Base-by-base conservation (phyloP, 2,329 filamentous ascomycete genomes). In the Talaromyces sp. region DNA sequence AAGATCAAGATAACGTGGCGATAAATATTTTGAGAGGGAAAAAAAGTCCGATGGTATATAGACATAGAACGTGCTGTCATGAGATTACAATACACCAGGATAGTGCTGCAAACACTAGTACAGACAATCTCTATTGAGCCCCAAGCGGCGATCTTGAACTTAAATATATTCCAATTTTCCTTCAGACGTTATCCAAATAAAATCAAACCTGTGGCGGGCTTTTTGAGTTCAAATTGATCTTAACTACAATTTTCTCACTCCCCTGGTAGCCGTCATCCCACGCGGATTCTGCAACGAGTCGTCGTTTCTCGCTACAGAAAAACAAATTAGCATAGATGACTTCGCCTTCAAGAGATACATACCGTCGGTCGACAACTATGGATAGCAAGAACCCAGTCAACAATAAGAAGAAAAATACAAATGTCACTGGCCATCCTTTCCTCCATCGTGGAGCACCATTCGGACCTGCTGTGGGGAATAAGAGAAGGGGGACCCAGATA, bases 341-440 rank as follows among this genome's bases (percentile, higher is more conserved):
- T 6, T 14, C 6, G 17, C 13, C 7, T 35, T 17, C 32, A 14
- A 17, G 5, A 11, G 6, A 19, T 21, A 46, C n/a, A n/a, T 46
- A 46, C 41, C 41, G 41, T 46, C 41, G 4, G 9, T 46, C 3
- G n/a, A 46, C 21, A 19, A 21, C 3, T 21, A 46, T 46, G 10
- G 41, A 46, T 21, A 9, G 4, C n/a, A 46, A 21, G 19, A 46
- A 46, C 66, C 63, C 79, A 78, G 82, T 24, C 80, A 70, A 3
- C 80, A 65, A 50, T 79, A 68, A 38, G 41, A 46, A 21, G 41
- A 77, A 75, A 56, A 82, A 82, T 0, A 73, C 75, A 54, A 82
- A 74, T 2, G 78, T 75, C 6, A 81, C 75, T 0, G 79, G 78
- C 72, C 80, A 82, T 0, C 80, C 80, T 31, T 78, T 79, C 1